Conservation (phyloP, 2,329 filamentous ascomycete genomes). For the Juglanconis sp. region DNA sequence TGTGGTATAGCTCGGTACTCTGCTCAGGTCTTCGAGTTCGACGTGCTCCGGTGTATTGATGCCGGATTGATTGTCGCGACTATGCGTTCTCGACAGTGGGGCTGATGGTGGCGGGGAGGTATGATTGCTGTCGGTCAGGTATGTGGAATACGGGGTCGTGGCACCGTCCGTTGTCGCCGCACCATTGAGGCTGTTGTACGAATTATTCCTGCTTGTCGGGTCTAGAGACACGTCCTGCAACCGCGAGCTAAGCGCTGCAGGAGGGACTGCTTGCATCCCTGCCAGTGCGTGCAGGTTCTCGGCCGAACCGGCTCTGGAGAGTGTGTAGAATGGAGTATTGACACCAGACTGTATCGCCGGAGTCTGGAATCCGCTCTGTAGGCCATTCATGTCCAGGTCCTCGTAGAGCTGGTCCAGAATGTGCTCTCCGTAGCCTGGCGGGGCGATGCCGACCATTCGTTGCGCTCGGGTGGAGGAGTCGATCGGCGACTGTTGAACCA, state of each 20-base stretch:
- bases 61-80: conserved; percentile 48
- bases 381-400: conserved; percentile 76
- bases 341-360: conserved; percentile 69
- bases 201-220: conserved; percentile 42
- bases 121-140: conserved; percentile 31
- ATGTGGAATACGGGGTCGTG: conserved; percentile 38
- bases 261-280: conserved; percentile 41
- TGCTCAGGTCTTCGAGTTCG: conserved; percentile 63
- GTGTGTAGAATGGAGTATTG: conserved; percentile 73
- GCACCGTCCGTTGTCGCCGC: conserved; percentile 28
- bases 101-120: conserved; percentile 43
- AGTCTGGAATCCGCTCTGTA: conserved; percentile 54
- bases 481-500: conserved; percentile 60
- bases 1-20: conserved; percentile 75
- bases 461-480: conserved; percentile 44
- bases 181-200: conserved; percentile 34
- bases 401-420: conserved; percentile 87
- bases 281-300: conserved; percentile 72
- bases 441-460: conserved; percentile 65
- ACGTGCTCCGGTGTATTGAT: conserved; percentile 55
- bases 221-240: conserved; percentile 67
- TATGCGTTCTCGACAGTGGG: conserved; percentile 52
- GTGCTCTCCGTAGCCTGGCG: conserved; percentile 91
- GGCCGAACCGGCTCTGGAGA: conserved; percentile 70
- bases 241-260: conserved; percentile 58